A percentile compares a stretch with the other conserved stretches of the same genome.
Conservation (phyloP, 352 stramenopile genomes). For the Pythium aquatile region DNA sequence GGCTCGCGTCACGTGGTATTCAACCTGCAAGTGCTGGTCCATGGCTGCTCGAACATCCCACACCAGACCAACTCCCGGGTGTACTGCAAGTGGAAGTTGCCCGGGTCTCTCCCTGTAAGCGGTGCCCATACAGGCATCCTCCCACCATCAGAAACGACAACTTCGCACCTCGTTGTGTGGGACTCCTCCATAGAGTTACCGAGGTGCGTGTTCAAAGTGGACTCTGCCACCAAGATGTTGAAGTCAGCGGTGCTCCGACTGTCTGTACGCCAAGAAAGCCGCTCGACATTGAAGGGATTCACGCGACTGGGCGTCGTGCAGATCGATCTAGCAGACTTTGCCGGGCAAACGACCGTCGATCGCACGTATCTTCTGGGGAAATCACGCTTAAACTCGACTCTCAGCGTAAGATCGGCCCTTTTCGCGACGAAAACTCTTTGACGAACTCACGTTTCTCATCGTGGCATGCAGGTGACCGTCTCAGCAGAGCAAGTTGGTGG, state of each 20-base stretch:
- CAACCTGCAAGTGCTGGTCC: constrained; percentile 30
- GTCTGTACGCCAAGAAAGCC: constrained; percentile 32
- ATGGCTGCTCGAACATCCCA: constrained; percentile 40
- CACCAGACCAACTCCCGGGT: constrained; percentile 28
- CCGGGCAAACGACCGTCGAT: constrained; percentile 20
- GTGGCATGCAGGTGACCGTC: constrained; percentile 29
- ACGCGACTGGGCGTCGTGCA: constrained; percentile 28
- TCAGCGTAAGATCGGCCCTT: constrained; percentile 22
- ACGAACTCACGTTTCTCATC: neutral
- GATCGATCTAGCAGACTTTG: constrained; percentile 39
- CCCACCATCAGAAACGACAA: constrained; percentile 26
- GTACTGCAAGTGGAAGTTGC: constrained; percentile 40
- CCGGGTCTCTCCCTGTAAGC: constrained; percentile 1
- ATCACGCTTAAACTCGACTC: constrained; percentile 39
- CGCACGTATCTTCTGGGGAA: constrained; percentile 35
- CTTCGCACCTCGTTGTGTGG: constrained; percentile 32
- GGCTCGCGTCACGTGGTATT: constrained; percentile 22
- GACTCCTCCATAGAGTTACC: constrained; percentile 23
- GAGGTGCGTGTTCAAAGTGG: constrained; percentile 29
- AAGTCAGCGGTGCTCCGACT: constrained; percentile 31
- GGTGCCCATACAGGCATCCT: neutral
- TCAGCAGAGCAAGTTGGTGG: constrained; percentile 29
- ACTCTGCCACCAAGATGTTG: constrained; percentile 27
- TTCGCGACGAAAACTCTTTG: neutral
- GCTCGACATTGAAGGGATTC: constrained; percentile 18